Evolutionary conservation across 202 grass and related monocot genomes (phyloP).

Genomic region (Bolboschoenoplectus hybrid): DNA sequence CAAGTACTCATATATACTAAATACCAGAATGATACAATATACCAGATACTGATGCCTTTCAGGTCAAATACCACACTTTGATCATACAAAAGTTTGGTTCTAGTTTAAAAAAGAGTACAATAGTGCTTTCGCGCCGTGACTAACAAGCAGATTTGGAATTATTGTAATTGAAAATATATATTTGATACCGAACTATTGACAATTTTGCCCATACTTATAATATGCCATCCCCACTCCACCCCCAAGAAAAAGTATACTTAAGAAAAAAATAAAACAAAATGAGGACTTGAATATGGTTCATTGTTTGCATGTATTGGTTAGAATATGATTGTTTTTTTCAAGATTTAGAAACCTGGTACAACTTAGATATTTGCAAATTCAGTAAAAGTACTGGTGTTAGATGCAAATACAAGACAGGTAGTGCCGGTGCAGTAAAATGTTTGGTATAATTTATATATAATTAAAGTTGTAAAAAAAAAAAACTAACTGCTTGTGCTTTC

Average conservation of each 20-base stretch:
- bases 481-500: conserved; percentile 27
- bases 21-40: background rate
- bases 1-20: background rate
- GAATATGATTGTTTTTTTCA: conserved; percentile 23
- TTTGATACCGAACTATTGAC: background rate
- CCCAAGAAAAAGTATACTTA: background rate
- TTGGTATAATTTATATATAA: background rate
- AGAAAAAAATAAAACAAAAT: background rate
- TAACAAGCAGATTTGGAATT: background rate
- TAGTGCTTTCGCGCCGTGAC: background rate
- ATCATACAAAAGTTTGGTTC: background rate
- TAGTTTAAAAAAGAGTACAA: background rate
- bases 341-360: background rate
- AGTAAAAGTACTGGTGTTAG: background rate
- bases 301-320: background rate
- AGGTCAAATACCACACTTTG: background rate
- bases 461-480: conserved; percentile 13
- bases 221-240: background rate
- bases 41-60: background rate
- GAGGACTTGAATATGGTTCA: background rate
- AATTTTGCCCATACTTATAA: background rate
- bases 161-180: background rate
- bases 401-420: background rate
- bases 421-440: background rate
- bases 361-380: background rate